Conservation (phyloP, 2,329 filamentous ascomycete species). For the Diaporthe ilicicola region DNA sequence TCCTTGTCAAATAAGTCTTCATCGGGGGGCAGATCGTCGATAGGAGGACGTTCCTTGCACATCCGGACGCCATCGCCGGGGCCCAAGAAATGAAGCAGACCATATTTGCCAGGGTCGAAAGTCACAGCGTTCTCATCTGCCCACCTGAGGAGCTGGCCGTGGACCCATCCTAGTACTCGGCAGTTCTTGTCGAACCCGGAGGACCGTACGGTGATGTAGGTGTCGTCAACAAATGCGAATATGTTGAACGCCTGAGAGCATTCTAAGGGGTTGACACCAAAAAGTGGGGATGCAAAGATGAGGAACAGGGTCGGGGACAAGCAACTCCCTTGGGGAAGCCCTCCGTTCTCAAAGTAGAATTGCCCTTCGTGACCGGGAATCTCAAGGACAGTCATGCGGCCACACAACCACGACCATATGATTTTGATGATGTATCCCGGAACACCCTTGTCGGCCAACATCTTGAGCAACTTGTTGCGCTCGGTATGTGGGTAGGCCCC, state of each 20-base stretch:
- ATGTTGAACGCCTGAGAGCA: too few relatives aligned
- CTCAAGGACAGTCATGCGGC: background rate
- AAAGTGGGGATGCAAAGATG: background rate
- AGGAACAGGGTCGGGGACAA: background rate
- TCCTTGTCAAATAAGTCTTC: background rate
- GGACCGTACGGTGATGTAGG: background rate
- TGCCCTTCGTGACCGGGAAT: background rate
- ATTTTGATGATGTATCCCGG: background rate
- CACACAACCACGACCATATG: constrained; percentile 1
- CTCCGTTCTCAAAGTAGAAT: background rate
- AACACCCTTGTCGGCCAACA: background rate
- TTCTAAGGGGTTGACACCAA: background rate
- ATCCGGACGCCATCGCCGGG: background rate
- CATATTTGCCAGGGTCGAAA: background rate
- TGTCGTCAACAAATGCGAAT: background rate
- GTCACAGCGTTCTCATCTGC: background rate
- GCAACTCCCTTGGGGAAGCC: background rate
- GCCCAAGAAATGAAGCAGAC: background rate
- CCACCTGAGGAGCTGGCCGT: background rate
- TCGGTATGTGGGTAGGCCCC: background rate
- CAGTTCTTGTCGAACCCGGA: background rate
- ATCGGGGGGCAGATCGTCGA: background rate
- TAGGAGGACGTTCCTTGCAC: background rate
- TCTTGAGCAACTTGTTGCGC: background rate
- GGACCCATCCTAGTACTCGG: background rate